Conservation (phyloP, 2,329 filamentous ascomycete species). For the Cadophora luteo-olivacea region DNA sequence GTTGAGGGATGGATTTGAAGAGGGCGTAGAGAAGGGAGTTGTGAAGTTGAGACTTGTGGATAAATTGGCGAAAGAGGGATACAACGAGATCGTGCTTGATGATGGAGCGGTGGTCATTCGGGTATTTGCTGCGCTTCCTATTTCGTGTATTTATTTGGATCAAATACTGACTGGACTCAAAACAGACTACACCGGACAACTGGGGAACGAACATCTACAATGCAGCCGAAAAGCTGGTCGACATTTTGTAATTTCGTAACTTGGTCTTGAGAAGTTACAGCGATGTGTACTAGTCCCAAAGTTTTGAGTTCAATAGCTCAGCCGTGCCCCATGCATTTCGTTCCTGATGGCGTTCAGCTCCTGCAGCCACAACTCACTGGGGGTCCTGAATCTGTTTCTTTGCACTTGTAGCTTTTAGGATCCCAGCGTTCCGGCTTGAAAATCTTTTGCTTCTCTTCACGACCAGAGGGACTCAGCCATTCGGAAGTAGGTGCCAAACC, state of each 20-base stretch:
- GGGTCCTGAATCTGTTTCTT: neutral
- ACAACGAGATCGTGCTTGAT: conserved; percentile 53
- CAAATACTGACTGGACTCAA: conserved; percentile 23
- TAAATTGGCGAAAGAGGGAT: conserved; percentile 28
- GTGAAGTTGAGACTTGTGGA: conserved; percentile 34
- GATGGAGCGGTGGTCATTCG: conserved; percentile 58
- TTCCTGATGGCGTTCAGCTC: conserved; percentile 8
- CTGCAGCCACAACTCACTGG: neutral
- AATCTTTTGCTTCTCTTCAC: too few relatives aligned
- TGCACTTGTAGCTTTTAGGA: neutral
- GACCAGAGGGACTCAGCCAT: too few relatives aligned
- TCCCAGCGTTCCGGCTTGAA: too few relatives aligned
- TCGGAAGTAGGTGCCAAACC: too few relatives aligned
- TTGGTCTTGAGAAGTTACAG: neutral
- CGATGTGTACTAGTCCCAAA: too few relatives aligned
- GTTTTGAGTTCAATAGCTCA: neutral
- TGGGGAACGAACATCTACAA: conserved; percentile 49
- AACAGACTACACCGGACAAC: conserved; percentile 45
- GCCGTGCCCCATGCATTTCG: neutral
- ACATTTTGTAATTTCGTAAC: conserved; percentile 36
- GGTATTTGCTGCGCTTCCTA: conserved; percentile 41
- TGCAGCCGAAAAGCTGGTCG: conserved; percentile 46
- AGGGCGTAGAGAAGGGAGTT: conserved; percentile 29
- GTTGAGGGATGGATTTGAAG: conserved; percentile 37
- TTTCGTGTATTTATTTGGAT: neutral